Evolutionary conservation across 148 eudicot species (phyloP), one percentile per base, ranked within the genome.

Genomic region (Nepenthes gracilis): DNA sequence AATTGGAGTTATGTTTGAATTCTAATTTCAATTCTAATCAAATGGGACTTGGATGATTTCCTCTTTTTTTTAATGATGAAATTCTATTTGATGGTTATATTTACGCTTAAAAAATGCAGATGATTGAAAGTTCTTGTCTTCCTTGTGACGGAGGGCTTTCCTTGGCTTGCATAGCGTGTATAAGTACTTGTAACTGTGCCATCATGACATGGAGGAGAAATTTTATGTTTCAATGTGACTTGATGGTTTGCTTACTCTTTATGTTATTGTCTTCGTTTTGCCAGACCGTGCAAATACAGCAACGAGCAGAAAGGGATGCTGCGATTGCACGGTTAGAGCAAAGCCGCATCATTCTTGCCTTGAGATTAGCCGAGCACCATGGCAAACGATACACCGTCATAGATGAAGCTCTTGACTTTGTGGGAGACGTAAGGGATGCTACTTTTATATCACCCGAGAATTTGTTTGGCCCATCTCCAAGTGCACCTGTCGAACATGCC

Each of bases 251-350:
- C 59, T 38, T 6, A 12, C n/a, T 53, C 61, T 54, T 43, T 14
- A 9, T 67, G 5, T 59, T 35, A 62, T 43, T 54, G 32, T 59
- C 59, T 64, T 58, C 35, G 54, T 62, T 59, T 12, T 66, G 64
- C 40, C 84, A 89, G 99, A 84, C 92, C 14, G 77, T 84, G 36
- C 89, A 89, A 63, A 72, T 74, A 48, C 99, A 94, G 66, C 99
- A 94, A 70, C 84, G 80, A 56, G 90, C 84, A 63, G 97, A 94
- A 71, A 89, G 92, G 64, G 97, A 94, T 72, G 85, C 86, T 53
- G 97, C 99, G 4, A 73, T 86, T 70, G 99, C 95, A 59, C 87
- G 90, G 51, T 61, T 94, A 67, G 95, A 94, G 64, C 95, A 94
- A 72, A 86, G 96, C 74, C 84, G 92, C 12, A 72, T 89, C 23